Conservation (phyloP, 495 filamentous ascomycete species). For the Neurospora sp. region DNA sequence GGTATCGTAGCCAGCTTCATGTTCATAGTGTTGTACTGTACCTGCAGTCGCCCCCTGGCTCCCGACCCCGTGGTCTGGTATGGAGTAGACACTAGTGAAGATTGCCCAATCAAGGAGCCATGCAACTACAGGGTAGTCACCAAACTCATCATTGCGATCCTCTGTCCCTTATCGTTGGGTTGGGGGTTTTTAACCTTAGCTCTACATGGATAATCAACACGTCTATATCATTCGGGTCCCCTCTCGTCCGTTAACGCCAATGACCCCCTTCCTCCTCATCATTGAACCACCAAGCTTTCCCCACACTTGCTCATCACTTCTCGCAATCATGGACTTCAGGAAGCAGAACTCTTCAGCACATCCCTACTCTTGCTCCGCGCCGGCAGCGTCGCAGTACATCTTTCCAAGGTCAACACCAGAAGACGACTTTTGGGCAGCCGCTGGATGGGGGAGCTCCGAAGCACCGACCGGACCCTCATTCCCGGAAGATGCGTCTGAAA, state of each 20-base stretch:
- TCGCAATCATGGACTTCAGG: neutral
- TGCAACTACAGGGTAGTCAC: neutral
- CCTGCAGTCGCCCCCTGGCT: neutral
- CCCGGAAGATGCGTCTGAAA: neutral
- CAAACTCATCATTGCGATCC: neutral
- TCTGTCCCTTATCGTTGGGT: neutral
- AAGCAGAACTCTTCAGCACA: neutral
- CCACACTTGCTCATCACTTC: neutral
- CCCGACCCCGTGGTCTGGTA: neutral
- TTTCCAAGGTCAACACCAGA: neutral
- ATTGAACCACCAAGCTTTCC: neutral
- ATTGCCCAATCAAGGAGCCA: neutral
- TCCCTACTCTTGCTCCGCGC: neutral
- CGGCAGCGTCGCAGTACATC: neutral
- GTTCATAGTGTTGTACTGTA: neutral
- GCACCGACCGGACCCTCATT: neutral
- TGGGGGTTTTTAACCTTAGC: neutral
- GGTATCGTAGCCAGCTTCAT: neutral
- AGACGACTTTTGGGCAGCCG: neutral
- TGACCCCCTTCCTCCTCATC: neutral
- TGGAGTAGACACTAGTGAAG: neutral
- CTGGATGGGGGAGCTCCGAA: neutral
- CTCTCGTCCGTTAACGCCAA: neutral
- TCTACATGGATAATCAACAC: neutral
- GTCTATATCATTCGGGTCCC: neutral